Evolutionary conservation across 441 rosid species (phyloP), one percentile per base, ranked within the genome.

Genomic region (Gossypium gossypioides): DNA sequence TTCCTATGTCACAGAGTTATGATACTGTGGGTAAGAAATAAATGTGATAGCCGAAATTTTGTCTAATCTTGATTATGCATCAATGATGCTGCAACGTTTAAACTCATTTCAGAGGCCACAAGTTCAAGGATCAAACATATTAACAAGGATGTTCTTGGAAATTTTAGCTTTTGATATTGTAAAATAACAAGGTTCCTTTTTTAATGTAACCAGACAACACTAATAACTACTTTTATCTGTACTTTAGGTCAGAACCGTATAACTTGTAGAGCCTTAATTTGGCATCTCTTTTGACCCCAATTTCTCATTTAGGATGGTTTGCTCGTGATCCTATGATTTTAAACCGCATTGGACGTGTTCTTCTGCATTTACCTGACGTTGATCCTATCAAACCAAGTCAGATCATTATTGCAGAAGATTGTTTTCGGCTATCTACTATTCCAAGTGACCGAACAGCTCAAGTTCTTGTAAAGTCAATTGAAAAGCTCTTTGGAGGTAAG

Each of bases 1-100:
- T 83, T 82, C 96, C 97, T 16, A 80, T 94, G 97, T 86, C 97
- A 22, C 98, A 90, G 68, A 89, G 92, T 74, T 89, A 91, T 48
- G 97, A 94, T 82, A 90, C 98, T 65, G 96, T 91, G 44, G 98
- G 98, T 91, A 84, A 85, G 77, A 48, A 10, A 44, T 61, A 1
- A 50, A 55, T 72, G 5, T 61, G 13, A 4, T 8, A 15, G 68
- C 48, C 27, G 2, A 34, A 62, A 7, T 32, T 61, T 60, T 57
- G 62, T 58, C 8, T 58, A 25, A 58, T 24, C 8, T 58, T 58
- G 16, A 4, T 58, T 34, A 8, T 15, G 18, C 42, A 6, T 29
- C 12, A 59, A 59, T 32, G 66, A 61, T 32, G 66, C 48, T 32
- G 7, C 48, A 61, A 34, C 19, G 48, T 8, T 32, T 6, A 29